A percentile compares a stretch with the other conserved stretches of the same genome.
These are phyloP conservation scores for Globisporangium polare DNA, from an alignment of 352 stramenopile genomes.

Conservation along the genomic window DNA sequence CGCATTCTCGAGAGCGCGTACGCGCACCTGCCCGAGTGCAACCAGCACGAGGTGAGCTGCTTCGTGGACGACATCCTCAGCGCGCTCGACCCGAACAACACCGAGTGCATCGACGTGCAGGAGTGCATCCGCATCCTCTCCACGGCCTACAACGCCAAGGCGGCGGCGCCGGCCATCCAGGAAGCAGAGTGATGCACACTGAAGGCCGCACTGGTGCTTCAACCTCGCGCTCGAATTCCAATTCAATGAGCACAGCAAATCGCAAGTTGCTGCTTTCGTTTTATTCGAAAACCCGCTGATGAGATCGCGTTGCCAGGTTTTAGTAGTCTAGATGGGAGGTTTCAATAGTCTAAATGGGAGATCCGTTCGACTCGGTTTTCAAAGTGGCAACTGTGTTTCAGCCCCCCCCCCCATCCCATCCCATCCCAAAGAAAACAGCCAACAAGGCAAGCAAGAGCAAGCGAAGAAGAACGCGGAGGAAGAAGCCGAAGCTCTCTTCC, in stretches of 20 bases:
- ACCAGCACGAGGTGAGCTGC: conserved; percentile 66
- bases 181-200: not conserved
- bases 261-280: no score
- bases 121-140: conserved; percentile 63
- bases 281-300: no score
- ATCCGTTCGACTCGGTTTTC: no score
- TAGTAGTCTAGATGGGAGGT: no score
- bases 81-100: conserved; percentile 61
- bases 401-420: no score
- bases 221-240: no score
- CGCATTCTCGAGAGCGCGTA: conserved; percentile 61
- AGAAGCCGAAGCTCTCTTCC: not conserved
- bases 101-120: conserved; percentile 66
- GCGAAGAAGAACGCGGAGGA: not conserved
- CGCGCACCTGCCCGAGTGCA: conserved; percentile 55
- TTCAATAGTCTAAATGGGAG: no score
- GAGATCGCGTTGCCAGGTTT: no score
- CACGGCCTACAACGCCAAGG: conserved; percentile 37
- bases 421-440: not conserved
- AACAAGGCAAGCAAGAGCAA: not conserved
- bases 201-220: not conserved
- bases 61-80: conserved; percentile 70
- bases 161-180: not conserved
- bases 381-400: no score
- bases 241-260: no score